phyloP scores from a whole-genome alignment of 176 grass and related monocot genomes.

The maize (Zea mays) region Zm-B73-REFERENCE-NAM-5.0 NC_050097.1:221939001-221939500 shows the following conservation, averaged over 20 bases:
- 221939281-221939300: background rate
- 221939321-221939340: conserved; percentile 31
- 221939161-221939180: conserved; percentile 18
- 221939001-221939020: conserved; percentile 17
- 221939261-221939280: conserved; percentile 39
- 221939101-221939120: conserved; percentile 40
- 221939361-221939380: conserved; percentile 17
- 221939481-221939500: conserved; percentile 49
- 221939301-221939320: conserved; percentile 30
- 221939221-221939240: conserved; percentile 35
- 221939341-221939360: background rate
- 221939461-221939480: conserved; percentile 23
- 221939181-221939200: background rate
- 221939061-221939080: conserved; percentile 49
- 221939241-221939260: conserved; percentile 56
- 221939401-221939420: conserved; percentile 35
- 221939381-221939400: conserved; percentile 32
- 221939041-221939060: conserved; percentile 28
- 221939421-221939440: conserved; percentile 24
- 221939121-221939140: conserved; percentile 47
- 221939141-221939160: conserved; percentile 46
- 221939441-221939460: conserved; percentile 57
- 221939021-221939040: conserved; percentile 1
- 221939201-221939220: background rate
- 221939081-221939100: conserved; percentile 14